These are phyloP conservation scores for Marasmius oreades DNA, from an alignment of 1,284 basidiomycete genomes.

Conservation along the genomic window DNA sequence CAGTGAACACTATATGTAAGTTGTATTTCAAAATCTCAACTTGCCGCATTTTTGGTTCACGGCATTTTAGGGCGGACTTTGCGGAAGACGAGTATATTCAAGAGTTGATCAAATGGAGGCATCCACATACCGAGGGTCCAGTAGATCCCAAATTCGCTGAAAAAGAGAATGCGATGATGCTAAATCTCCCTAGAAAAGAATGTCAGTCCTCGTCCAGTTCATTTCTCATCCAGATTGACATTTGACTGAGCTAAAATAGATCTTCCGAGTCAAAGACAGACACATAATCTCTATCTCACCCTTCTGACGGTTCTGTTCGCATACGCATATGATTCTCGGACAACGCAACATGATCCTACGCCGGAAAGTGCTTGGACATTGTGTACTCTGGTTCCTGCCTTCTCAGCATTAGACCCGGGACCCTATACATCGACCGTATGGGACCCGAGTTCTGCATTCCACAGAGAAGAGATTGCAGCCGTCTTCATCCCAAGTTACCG, in stretches of 20 bases:
- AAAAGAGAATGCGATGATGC: constrained; percentile 63
- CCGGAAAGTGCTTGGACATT: constrained; percentile 84
- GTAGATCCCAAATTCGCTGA: constrained; percentile 57
- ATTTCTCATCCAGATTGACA: constrained; percentile 4
- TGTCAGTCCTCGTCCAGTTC: constrained; percentile 44
- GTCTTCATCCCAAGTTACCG: constrained; percentile 63
- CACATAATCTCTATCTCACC: constrained; percentile 60
- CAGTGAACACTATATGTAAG: constrained; percentile 77
- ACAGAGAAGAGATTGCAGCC: constrained; percentile 43
- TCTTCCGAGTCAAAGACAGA: constrained; percentile 50
- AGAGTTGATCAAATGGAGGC: constrained; percentile 61
- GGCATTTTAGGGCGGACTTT: constrained; percentile 63
- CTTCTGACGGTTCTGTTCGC: constrained; percentile 70
- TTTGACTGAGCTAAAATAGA: constrained; percentile 38
- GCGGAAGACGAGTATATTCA: constrained; percentile 70
- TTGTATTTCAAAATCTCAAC: background rate
- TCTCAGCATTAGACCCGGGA: constrained; percentile 73
- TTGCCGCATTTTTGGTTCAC: constrained; percentile 1
- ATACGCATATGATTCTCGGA: constrained; percentile 73
- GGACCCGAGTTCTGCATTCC: constrained; percentile 30
- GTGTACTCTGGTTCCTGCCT: constrained; percentile 62
- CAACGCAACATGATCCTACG: constrained; percentile 70
- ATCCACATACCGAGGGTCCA: constrained; percentile 39
- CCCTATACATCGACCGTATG: constrained; percentile 35
- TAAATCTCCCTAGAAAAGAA: constrained; percentile 72